These are phyloP conservation scores for Rugonectria rugulosa DNA, from an alignment of 2,329 filamentous ascomycete species.

Conservation along the genomic window DNA sequence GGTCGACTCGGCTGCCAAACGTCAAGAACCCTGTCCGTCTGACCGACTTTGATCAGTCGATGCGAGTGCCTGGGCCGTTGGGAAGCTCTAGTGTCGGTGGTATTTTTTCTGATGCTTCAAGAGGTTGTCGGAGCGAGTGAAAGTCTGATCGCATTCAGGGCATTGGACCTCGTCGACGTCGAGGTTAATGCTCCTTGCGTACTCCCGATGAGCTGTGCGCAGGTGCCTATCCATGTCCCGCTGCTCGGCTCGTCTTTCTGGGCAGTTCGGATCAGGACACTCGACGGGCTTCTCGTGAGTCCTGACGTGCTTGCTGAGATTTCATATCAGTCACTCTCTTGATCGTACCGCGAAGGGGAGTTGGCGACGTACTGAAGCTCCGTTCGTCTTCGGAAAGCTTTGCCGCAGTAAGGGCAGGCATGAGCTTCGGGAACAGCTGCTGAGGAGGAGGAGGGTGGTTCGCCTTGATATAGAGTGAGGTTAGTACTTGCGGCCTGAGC, in stretches of 20 bases:
- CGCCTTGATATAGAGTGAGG: slow-evolving; percentile 9
- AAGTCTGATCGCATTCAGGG: slow-evolving; percentile 12
- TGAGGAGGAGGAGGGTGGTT: slow-evolving; percentile 22
- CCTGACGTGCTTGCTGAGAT: slow-evolving; percentile 34
- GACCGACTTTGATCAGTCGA: not conserved
- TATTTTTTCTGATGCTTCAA: slow-evolving; percentile 29
- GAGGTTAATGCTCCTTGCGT: slow-evolving; percentile 20
- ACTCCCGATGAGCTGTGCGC: slow-evolving; percentile 18
- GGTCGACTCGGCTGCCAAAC: too few relatives aligned
- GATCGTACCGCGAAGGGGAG: too few relatives aligned
- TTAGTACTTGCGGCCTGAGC: not conserved
- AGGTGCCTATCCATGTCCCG: slow-evolving; percentile 39
- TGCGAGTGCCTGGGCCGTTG: not conserved
- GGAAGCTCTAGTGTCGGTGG: slow-evolving; percentile 5
- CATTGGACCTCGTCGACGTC: slow-evolving; percentile 7
- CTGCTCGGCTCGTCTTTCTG: slow-evolving; percentile 24
- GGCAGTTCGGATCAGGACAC: slow-evolving; percentile 27
- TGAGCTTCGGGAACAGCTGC: not conserved
- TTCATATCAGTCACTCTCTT: too few relatives aligned
- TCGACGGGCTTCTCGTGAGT: slow-evolving; percentile 30
- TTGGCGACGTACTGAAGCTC: slow-evolving; percentile 23
- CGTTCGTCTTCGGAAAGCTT: not conserved
- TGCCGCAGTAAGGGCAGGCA: slow-evolving; percentile 12
- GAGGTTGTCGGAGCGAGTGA: slow-evolving; percentile 32
- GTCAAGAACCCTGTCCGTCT: not conserved